Conservation (phyloP, 192 early-diverging fungal species). For the Umbelopsis vinacea region DNA sequence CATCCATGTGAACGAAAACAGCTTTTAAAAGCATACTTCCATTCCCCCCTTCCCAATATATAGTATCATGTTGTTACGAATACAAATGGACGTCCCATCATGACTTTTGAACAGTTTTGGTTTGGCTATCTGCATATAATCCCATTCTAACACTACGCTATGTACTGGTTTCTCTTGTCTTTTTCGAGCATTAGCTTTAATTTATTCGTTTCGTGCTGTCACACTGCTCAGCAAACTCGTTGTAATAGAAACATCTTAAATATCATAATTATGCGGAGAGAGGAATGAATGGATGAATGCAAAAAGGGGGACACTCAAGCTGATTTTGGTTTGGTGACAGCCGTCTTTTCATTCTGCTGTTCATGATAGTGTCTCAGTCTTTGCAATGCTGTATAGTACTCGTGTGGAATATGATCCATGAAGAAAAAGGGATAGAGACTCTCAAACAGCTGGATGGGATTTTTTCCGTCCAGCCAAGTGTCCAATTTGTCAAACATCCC, state of each 20-base stretch:
- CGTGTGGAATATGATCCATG: slow-evolving; percentile 36
- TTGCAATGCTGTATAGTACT: slow-evolving; percentile 29
- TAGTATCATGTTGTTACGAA: no score
- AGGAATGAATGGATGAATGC: no score
- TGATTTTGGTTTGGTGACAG: no score
- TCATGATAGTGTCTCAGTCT: slow-evolving; percentile 12
- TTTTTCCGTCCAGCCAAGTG: not conserved
- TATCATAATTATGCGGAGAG: not conserved
- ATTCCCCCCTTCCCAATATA: no score
- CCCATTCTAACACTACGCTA: no score
- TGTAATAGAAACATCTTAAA: slow-evolving; percentile 6
- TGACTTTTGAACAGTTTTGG: no score
- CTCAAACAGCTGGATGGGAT: slow-evolving; percentile 33
- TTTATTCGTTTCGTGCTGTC: no score
- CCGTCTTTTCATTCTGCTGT: not conserved
- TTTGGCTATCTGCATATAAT: no score
- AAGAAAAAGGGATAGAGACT: slow-evolving; percentile 34
- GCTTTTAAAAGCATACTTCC: not conserved
- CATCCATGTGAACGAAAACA: slow-evolving; percentile 2
- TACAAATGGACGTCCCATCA: no score
- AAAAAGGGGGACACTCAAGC: no score
- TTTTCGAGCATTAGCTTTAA: no score
- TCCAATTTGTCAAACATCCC: slow-evolving; percentile 26
- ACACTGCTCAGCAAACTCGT: not conserved
- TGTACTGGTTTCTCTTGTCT: no score